Conservation (phyloP, 1,284 basidiomycete species). For the Ceratobasidium sp. region DNA sequence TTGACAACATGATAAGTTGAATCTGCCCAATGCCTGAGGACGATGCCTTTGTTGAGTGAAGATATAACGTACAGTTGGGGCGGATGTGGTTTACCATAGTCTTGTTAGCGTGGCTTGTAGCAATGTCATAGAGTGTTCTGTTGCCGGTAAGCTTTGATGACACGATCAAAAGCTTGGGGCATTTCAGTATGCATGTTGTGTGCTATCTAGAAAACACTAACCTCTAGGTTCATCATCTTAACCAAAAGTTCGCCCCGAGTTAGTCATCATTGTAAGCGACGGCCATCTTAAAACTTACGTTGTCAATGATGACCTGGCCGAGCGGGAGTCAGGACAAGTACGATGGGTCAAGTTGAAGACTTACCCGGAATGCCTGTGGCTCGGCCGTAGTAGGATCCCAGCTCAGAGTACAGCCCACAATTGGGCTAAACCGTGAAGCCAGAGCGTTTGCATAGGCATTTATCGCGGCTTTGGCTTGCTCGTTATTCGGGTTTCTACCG, state of each 20-base stretch:
- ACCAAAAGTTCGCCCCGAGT: not conserved
- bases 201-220: slow-evolving; percentile 40
- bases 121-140: slow-evolving; percentile 62
- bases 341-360: too few species aligned
- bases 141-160: slow-evolving; percentile 65
- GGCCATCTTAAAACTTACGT: slow-evolving; percentile 45
- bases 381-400: slow-evolving; percentile 61
- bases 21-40: slow-evolving; percentile 50
- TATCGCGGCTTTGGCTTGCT: slow-evolving; percentile 52
- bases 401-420: slow-evolving; percentile 58
- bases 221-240: slow-evolving; percentile 73
- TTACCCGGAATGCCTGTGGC: slow-evolving; percentile 62
- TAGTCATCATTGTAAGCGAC: not conserved
- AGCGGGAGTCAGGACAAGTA: too few species aligned
- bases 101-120: slow-evolving; percentile 67
- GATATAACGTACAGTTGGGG: slow-evolving; percentile 56
- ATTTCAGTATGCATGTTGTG: not conserved
- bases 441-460: slow-evolving; percentile 54
- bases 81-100: slow-evolving; percentile 72
- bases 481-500: slow-evolving; percentile 52
- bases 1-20: slow-evolving; percentile 72
- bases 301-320: slow-evolving; percentile 75
- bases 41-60: not conserved
- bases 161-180: slow-evolving; percentile 59
- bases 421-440: slow-evolving; percentile 54